Conservation (phyloP, 805 yeast genomes). For the Dipodascus albidus region DNA sequence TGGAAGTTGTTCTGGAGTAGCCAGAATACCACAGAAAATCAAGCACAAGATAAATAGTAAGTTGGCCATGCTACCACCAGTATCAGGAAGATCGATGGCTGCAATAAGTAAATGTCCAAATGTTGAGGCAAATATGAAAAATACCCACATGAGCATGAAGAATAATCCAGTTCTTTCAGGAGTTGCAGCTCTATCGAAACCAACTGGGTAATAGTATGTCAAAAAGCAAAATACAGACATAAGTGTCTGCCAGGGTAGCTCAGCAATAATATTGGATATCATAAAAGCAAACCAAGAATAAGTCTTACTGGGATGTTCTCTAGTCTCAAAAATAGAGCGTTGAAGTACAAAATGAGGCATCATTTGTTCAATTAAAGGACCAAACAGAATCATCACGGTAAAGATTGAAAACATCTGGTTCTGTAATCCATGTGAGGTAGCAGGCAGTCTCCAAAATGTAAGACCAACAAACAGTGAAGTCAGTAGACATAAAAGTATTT, state of each 20-base stretch:
- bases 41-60: constrained; percentile 50
- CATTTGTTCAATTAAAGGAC: constrained; percentile 49
- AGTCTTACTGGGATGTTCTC: constrained; percentile 64
- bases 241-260: constrained; percentile 52
- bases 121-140: constrained; percentile 35
- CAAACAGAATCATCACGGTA: constrained; percentile 48
- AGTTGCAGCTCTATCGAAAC: constrained; percentile 48
- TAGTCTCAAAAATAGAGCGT: constrained; percentile 55
- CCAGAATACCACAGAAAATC: constrained; percentile 72
- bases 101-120: constrained; percentile 40
- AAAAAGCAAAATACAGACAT: constrained; percentile 54
- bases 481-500: constrained; percentile 38
- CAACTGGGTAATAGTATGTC: constrained; percentile 59
- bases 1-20: constrained; percentile 39
- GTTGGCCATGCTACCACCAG: constrained; percentile 51
- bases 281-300: constrained; percentile 56
- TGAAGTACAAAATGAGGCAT: constrained; percentile 48
- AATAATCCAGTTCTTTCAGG: constrained; percentile 10
- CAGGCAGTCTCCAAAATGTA: constrained; percentile 53
- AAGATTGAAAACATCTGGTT: constrained; percentile 72
- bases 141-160: constrained; percentile 10
- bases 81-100: constrained; percentile 27
- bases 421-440: constrained; percentile 54
- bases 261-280: constrained; percentile 52
- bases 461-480: constrained; percentile 57